Evolutionary conservation across 2,329 filamentous ascomycete genomes (phyloP), one percentile per base, ranked within the genome.

Genomic region (Fusarium keratoplasticum): DNA sequence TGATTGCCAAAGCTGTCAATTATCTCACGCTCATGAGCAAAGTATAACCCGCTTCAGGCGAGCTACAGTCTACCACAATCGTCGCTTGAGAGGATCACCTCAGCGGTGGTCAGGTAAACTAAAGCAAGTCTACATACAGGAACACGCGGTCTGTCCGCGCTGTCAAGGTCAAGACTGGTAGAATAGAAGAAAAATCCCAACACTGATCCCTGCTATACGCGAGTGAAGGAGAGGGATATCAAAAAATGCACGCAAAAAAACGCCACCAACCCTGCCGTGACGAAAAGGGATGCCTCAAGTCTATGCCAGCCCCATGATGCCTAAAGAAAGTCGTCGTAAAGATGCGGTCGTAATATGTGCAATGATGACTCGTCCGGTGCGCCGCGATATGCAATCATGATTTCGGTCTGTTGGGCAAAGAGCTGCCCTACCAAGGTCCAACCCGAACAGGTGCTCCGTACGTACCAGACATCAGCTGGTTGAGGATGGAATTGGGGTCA

Each of bases 381-480:
- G 74, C 74, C 76, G 66, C 69, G 70, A 65, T 77, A 79, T 79
- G 77, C 70, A 74, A 70, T 72, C 71, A 70, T 74, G 55, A 71
- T 71, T 61, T 62, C 47, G 47, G 47, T 71, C 59, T 40, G 31
- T 58, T 60, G 63, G 44, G 55, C 52, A 58, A 29, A 58, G 44
- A 33, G n/a, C 11, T 35, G 22, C 40, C 47, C 72, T 88, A 91
- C 87, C 87, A 91, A 16, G 88, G 88, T n/a, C 90, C 90, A 67
- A 92, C 90, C 60, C 87, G 85, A 29, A 92, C 90, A 10, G 90
- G 86, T 29, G 89, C 84, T 36, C 89, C 87, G 71, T 90, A 92
- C 5, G 87, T 86, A 52, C 89, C 89, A 69, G 87, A 89, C 76
- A 92, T 85, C 33, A 92, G 83, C 80, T 92, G 89, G 78, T 90